A percentile compares a stretch with the other conserved stretches of the same genome.
These are phyloP conservation scores for Xerocomus brunneocitrinus DNA, from an alignment of 768 basidiomycete species.

Conservation along the genomic window DNA sequence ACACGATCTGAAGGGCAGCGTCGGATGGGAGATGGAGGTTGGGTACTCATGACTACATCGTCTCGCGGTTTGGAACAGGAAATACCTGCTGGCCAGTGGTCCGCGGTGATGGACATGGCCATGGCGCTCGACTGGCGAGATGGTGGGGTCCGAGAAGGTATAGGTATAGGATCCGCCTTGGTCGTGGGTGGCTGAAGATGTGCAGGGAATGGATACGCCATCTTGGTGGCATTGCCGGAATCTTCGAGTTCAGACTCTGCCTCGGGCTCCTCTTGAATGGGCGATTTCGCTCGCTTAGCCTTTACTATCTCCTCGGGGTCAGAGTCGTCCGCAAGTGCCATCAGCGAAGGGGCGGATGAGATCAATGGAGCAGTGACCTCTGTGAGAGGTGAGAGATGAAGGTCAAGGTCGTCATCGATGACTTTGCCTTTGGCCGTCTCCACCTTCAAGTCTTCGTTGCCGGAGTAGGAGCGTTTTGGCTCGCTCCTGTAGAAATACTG, in stretches of 20 bases:
- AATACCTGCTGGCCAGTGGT: conserved; percentile 21
- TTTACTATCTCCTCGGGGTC: conserved; percentile 27
- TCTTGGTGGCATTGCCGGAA: neutral
- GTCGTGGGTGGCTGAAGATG: conserved; percentile 21
- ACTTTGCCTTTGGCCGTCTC: conserved; percentile 21
- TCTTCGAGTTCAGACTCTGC: conserved; percentile 26
- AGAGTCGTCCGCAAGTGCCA: conserved; percentile 27
- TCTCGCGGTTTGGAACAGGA: conserved; percentile 27
- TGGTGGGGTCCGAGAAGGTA: conserved; percentile 25
- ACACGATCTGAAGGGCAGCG: conserved; percentile 24
- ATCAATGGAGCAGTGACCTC: conserved; percentile 24
- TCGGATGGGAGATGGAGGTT: conserved; percentile 24
- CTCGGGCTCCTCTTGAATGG: conserved; percentile 23
- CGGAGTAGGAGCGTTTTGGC: conserved; percentile 18
- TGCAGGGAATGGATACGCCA: conserved; percentile 23
- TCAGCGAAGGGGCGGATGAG: conserved; percentile 27
- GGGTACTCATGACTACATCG: conserved; percentile 27
- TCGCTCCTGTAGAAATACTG: conserved; percentile 23
- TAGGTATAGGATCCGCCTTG: conserved; percentile 26
- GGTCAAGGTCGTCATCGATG: conserved; percentile 24
- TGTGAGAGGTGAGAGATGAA: conserved; percentile 30
- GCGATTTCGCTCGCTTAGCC: conserved; percentile 13
- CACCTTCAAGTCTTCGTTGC: conserved; percentile 12
- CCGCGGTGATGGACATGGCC: conserved; percentile 26
- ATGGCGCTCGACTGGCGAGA: conserved; percentile 26